Evolutionary conservation across 352 stramenopile genomes (phyloP).

Genomic region (Pythium folliculosum): DNA sequence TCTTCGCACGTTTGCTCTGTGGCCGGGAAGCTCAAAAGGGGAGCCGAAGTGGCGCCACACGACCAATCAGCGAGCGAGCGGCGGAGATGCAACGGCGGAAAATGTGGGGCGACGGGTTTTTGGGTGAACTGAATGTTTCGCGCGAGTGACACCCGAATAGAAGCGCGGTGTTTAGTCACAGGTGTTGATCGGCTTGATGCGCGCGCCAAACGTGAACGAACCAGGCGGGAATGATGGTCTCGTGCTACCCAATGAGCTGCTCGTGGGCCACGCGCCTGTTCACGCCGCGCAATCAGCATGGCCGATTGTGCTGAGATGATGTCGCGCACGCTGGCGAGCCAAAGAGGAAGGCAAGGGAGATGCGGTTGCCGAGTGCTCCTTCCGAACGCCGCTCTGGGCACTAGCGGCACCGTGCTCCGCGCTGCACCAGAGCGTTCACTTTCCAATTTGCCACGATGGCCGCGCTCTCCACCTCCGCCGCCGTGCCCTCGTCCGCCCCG

Average conservation of each 20-base stretch:
- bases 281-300: constrained; percentile 1
- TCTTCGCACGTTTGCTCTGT: too few relatives aligned
- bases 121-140: neutral
- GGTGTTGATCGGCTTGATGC: neutral
- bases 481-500: constrained; percentile 8
- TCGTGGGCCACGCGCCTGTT: constrained; percentile 5
- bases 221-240: neutral
- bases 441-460: constrained; percentile 20
- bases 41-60: neutral
- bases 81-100: constrained; percentile 28
- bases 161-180: constrained; percentile 6
- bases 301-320: neutral
- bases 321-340: neutral
- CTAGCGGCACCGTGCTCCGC: neutral
- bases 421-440: neutral
- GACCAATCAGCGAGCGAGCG: constrained; percentile 20
- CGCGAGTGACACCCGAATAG: constrained; percentile 23
- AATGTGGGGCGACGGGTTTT: constrained; percentile 10
- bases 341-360: neutral
- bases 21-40: too few relatives aligned
- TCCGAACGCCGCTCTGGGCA: neutral
- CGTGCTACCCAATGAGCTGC: constrained; percentile 6
- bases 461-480: constrained; percentile 1
- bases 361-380: too few relatives aligned
- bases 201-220: neutral